phyloP scores from a whole-genome alignment of 2,329 filamentous ascomycete genomes.

The Cladobotryum mycophilum region DNA sequence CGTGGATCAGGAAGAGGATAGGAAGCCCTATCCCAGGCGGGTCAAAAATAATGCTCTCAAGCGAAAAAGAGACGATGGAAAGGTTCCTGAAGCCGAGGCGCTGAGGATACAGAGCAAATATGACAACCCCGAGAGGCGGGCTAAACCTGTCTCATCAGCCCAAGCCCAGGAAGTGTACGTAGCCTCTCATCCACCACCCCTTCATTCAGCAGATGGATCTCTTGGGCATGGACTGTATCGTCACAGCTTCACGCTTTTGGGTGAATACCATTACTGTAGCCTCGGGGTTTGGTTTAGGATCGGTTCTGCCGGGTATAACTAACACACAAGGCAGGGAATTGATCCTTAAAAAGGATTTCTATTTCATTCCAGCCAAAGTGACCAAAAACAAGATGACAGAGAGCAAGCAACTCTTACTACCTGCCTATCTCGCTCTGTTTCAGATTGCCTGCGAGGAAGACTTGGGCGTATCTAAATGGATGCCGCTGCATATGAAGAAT shows the following conservation, averaged over 20 bases:
- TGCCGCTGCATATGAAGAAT: too few species aligned
- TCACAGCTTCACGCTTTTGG: too few species aligned
- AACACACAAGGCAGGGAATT: too few species aligned
- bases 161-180: background rate
- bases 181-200: background rate
- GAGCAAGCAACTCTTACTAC: too few species aligned
- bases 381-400: too few species aligned
- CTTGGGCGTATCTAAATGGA: too few species aligned
- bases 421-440: too few species aligned
- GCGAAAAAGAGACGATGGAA: constrained; percentile 32
- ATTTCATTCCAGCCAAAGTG: too few species aligned
- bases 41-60: constrained; percentile 25
- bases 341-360: too few species aligned
- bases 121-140: background rate
- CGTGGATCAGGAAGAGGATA: constrained; percentile 34
- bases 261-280: background rate
- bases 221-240: too few species aligned
- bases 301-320: background rate
- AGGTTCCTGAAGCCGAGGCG: constrained; percentile 11
- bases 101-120: background rate
- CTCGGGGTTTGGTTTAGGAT: background rate
- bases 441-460: too few species aligned
- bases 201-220: too few species aligned
- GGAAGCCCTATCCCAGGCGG: constrained; percentile 30
- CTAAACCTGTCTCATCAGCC: background rate